Evolutionary conservation across 75 land plant species (phyloP).

Genomic region (Selaginella tamariscina): DNA sequence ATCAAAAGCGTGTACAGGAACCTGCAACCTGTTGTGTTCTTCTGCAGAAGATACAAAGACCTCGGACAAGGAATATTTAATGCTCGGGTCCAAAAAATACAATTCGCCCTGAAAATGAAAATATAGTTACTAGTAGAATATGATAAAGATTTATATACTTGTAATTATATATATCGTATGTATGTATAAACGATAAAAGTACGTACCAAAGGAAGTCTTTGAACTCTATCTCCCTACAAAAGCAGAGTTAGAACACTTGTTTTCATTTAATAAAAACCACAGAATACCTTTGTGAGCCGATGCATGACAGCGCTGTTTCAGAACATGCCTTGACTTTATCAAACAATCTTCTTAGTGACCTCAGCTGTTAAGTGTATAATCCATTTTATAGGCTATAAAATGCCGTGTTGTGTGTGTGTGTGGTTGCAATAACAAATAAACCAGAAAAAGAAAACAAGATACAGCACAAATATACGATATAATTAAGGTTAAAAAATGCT

Average conservation of each 20-base stretch:
- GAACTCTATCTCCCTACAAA: conserved; percentile 45
- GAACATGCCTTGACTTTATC: not conserved
- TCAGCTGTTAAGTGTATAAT: not conserved
- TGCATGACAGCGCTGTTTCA: not conserved
- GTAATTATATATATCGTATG: not conserved
- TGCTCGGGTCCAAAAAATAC: conserved; percentile 89
- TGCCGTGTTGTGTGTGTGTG: too few relatives aligned
- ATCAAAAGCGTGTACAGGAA: not conserved
- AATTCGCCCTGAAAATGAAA: conserved; percentile 65
- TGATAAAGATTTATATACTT: too few relatives aligned
- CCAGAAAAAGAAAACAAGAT: not conserved
- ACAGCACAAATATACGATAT: not conserved
- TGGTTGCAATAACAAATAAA: too few relatives aligned
- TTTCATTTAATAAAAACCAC: not conserved
- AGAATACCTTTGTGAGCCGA: not conserved
- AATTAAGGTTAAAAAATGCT: not conserved
- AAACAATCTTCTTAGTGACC: not conserved
- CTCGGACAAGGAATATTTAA: conserved; percentile 69
- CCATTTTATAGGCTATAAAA: too few relatives aligned
- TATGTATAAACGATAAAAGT: not conserved
- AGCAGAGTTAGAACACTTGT: conserved; percentile 4
- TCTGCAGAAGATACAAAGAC: conserved; percentile 52
- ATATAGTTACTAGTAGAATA: too few relatives aligned
- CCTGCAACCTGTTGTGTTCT: not conserved
- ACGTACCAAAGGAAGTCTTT: conserved; percentile 82